Conservation (phyloP, 2,329 filamentous ascomycete species). For the Fusarium longipes region DNA sequence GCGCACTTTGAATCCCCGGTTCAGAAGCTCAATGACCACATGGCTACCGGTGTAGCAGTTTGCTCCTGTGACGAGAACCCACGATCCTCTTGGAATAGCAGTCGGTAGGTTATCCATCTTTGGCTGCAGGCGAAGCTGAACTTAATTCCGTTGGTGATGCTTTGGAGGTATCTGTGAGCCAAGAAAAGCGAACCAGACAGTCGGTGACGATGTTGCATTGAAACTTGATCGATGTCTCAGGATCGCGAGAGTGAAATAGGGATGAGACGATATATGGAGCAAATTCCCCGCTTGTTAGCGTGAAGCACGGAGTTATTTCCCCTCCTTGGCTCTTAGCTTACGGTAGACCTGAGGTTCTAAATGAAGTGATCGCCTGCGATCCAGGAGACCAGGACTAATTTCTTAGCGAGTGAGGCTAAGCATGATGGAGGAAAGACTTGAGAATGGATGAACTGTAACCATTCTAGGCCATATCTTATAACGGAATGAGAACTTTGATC, state of each 20-base stretch:
- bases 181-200: background rate
- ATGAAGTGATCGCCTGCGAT: conserved; percentile 2
- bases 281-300: background rate
- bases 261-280: conserved; percentile 8
- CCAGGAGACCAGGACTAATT: conserved; percentile 10
- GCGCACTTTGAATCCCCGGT: conserved; percentile 36
- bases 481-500: no score
- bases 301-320: background rate
- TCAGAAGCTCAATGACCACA: conserved; percentile 36
- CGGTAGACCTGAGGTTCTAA: conserved; percentile 20
- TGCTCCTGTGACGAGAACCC: conserved; percentile 39
- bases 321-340: conserved; percentile 14
- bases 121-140: accelerated
- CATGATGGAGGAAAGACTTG: background rate
- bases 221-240: background rate
- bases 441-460: background rate
- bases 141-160: accelerated
- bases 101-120: conserved; percentile 20
- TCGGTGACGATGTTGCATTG: background rate
- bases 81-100: conserved; percentile 35
- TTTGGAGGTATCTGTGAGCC: background rate
- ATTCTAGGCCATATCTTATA: no score
- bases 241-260: background rate
- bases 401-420: background rate
- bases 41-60: conserved; percentile 40